These are phyloP conservation scores for Lecanosticta acicola DNA, from an alignment of 2,329 filamentous ascomycete species.

Conservation along the genomic window DNA sequence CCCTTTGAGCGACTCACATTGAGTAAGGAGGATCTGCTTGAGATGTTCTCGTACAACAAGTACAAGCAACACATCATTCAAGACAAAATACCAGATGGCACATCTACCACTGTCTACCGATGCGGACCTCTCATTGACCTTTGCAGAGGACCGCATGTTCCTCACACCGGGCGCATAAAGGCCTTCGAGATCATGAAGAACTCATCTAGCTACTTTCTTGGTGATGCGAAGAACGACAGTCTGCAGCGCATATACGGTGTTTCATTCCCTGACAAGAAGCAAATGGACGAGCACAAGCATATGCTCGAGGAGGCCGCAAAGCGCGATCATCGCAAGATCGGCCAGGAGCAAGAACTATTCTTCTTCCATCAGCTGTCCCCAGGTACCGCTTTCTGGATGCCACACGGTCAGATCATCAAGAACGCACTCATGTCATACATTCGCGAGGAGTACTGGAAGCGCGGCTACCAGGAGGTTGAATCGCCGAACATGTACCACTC, in stretches of 20 bases:
- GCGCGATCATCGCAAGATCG: constrained; percentile 89
- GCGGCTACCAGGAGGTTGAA: constrained; percentile 91
- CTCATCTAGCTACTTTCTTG: constrained; percentile 83
- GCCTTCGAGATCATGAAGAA: constrained; percentile 90
- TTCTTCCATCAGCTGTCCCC: constrained; percentile 95
- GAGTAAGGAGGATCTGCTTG: constrained; percentile 82
- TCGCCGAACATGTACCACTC: constrained; percentile 96
- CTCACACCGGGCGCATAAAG: constrained; percentile 89
- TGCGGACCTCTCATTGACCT: constrained; percentile 92
- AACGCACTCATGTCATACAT: constrained; percentile 80
- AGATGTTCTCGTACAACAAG: constrained; percentile 97
- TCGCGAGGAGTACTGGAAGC: constrained; percentile 81
- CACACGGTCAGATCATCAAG: constrained; percentile 88
- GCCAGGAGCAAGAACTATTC: constrained; percentile 92
- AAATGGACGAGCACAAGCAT: constrained; percentile 82
- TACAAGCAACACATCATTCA: constrained; percentile 98
- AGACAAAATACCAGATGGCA: constrained; percentile 82
- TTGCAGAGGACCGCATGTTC: constrained; percentile 90
- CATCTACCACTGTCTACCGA: constrained; percentile 87
- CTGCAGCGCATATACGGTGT: constrained; percentile 95
- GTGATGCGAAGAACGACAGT: constrained; percentile 88
- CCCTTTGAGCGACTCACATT: constrained; percentile 84
- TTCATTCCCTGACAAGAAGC: constrained; percentile 95
- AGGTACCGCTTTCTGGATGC: constrained; percentile 72
- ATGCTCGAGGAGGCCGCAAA: constrained; percentile 98